Evolutionary conservation across 202 grass and related monocot genomes (phyloP), one percentile per base, ranked within the genome.

Genomic region (Setaria italica): DNA sequence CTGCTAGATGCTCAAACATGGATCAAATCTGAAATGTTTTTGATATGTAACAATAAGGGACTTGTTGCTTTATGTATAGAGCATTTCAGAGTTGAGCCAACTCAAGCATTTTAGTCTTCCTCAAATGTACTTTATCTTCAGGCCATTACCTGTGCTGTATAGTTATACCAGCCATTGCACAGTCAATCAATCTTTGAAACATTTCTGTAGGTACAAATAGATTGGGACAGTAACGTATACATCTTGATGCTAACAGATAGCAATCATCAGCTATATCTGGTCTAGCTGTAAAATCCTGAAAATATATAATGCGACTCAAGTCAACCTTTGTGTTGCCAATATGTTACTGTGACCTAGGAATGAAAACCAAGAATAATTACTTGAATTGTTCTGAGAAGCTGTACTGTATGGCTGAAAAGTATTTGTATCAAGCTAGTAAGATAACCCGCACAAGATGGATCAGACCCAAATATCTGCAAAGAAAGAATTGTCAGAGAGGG

Each of bases 201-300:
- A 93, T 72, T 72, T 93, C 82, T 75, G 91, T 91, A 33, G 85
- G 92, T 72, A 99, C 66, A 90, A 99, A 97, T 66, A 99, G 83
- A 89, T 97, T 78, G 63, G 97, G 94, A 74, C 94, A 97, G 74
- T 99, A 99, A 63, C 94, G 90, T 34, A 99, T 97, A 81, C 97
- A 99, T 93, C 97, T 96, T 77, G 97, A 99, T 49, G 92, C 92
- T 74, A 99, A 85, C 83, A 97, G 60, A 90, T 94, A 99, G 85
- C 97, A 97, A 83, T 99, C 97, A 87, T 99, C 94, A 69, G 97
- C 94, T 88, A 99, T 97, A 80, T 99, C 97, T 30, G 97, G 97
- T 92, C 94, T 92, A 73, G 97, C 78, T 83, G 97, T 99, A 92
- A 99, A 99, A 91, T 99, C 94, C 97, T 99, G 71, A 81, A 84